Evolutionary conservation across 805 yeast genomes (phyloP).

Genomic region (Geotrichum ghanense): DNA sequence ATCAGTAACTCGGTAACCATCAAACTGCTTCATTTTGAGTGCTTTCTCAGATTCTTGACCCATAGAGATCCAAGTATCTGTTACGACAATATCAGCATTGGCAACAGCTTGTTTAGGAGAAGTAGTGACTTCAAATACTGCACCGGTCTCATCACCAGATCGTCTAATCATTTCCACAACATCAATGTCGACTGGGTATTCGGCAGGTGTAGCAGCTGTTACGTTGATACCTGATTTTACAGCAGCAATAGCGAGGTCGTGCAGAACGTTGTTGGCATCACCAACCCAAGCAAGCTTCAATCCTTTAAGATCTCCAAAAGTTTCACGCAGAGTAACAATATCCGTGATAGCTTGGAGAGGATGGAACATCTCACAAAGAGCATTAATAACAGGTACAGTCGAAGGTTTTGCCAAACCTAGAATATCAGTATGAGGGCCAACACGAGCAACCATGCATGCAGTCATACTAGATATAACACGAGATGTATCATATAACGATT

Average conservation of each 20-base stretch:
- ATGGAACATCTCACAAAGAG: conserved; percentile 85
- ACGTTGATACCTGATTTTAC: conserved; percentile 76
- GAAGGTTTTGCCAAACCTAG: conserved; percentile 67
- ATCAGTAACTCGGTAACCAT: conserved; percentile 72
- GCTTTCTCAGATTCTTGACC: conserved; percentile 81
- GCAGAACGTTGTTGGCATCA: conserved; percentile 90
- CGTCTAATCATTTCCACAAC: conserved; percentile 45
- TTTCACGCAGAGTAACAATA: conserved; percentile 72
- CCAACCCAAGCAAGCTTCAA: conserved; percentile 92
- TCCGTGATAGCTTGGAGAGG: conserved; percentile 96
- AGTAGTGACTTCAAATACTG: conserved; percentile 43
- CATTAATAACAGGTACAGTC: conserved; percentile 82
- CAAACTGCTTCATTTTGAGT: conserved; percentile 65
- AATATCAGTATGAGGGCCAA: conserved; percentile 74
- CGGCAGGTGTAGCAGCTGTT: conserved; percentile 73
- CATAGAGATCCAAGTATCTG: conserved; percentile 97
- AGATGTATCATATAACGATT: conserved; percentile 79
- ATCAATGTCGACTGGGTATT: conserved; percentile 46
- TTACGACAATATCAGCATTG: conserved; percentile 72
- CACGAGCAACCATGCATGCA: conserved; percentile 95
- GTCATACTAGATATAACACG: conserved; percentile 91
- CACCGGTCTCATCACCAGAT: conserved; percentile 39
- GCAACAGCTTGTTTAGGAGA: conserved; percentile 68
- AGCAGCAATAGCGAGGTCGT: conserved; percentile 84
- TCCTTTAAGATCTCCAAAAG: conserved; percentile 39